These are phyloP conservation scores for Trichoderma asperellum DNA, from an alignment of 2,329 filamentous ascomycete genomes.

Conservation along the genomic window DNA sequence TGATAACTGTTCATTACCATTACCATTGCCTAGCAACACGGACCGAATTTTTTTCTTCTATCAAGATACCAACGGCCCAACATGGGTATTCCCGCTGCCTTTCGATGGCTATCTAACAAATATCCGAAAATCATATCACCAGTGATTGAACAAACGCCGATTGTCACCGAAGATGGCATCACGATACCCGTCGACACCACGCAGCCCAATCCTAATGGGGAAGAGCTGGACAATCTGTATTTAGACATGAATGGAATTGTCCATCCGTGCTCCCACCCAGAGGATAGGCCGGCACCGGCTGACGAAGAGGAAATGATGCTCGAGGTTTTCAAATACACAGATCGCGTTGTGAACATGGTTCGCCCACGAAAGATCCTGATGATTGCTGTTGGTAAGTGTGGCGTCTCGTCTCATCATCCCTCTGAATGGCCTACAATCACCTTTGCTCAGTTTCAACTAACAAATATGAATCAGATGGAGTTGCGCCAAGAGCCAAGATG, in stretches of 20 bases:
- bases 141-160: slow-evolving; percentile 83
- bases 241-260: slow-evolving; percentile 99
- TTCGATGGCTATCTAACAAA: slow-evolving; percentile 94
- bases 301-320: slow-evolving; percentile 99
- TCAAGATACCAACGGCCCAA: slow-evolving; percentile 33
- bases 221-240: slow-evolving; percentile 97
- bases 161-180: slow-evolving; percentile 78
- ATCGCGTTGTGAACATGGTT: slow-evolving; percentile 98
- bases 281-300: slow-evolving; percentile 85
- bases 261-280: slow-evolving; percentile 96
- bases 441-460: background rate
- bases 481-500: slow-evolving; percentile 98
- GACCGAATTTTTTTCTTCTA: background rate
- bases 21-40: background rate
- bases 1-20: background rate
- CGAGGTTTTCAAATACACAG: slow-evolving; percentile 97
- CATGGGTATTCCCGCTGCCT: slow-evolving; percentile 95
- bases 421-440: background rate
- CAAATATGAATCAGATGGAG: slow-evolving; percentile 69
- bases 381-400: slow-evolving; percentile 84
- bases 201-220: slow-evolving; percentile 89
- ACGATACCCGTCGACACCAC: slow-evolving; percentile 84
- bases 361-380: slow-evolving; percentile 92
- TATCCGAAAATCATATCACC: slow-evolving; percentile 96
- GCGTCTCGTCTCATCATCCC: too few relatives aligned